A percentile compares a stretch with the other conserved stretches of the same genome.
Conservation (phyloP, 1,139 yeast genomes). For the Blastobotrys proliferans region DNA sequence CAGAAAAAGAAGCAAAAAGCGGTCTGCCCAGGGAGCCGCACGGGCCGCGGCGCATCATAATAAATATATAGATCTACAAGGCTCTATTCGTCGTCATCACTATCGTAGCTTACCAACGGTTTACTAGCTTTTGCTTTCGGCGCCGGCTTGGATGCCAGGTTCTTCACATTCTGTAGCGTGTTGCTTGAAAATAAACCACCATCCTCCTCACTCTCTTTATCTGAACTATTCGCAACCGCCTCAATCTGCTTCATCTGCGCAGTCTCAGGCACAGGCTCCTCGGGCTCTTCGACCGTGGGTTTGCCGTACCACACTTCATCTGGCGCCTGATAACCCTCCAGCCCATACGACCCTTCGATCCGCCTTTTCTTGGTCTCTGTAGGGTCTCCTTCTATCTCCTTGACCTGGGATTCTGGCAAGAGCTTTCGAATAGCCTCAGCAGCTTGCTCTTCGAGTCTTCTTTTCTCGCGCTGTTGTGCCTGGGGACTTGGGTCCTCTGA, state of each 20-base stretch:
- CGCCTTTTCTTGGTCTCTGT: conserved; percentile 17
- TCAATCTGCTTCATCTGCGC: background rate
- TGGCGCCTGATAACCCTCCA: conserved; percentile 26
- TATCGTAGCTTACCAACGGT: conserved; percentile 2
- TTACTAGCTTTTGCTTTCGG: background rate
- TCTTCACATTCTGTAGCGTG: conserved; percentile 11
- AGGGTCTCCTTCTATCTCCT: conserved; percentile 24
- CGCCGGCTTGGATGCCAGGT: background rate
- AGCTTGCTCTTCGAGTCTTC: conserved; percentile 38
- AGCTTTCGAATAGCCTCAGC: conserved; percentile 37
- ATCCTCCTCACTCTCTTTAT: background rate
- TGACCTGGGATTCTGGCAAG: conserved; percentile 31
- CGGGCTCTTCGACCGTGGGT: conserved; percentile 1
- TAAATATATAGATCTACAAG: background rate
- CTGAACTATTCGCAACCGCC: background rate
- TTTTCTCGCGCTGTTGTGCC: conserved; percentile 49
- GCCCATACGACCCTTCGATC: conserved; percentile 17
- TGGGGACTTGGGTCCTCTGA: conserved; percentile 79
- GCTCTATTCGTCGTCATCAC: conserved; percentile 7
- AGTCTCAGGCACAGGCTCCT: background rate
- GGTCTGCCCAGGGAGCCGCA: too few species aligned
- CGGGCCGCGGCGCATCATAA: background rate
- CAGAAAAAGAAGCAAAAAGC: too few species aligned
- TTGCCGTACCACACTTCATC: conserved; percentile 23
- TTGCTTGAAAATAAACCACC: conserved; percentile 6